phyloP scores from a whole-genome alignment of 1,284 basidiomycete species.

The Ganoderma lucidum region DNA sequence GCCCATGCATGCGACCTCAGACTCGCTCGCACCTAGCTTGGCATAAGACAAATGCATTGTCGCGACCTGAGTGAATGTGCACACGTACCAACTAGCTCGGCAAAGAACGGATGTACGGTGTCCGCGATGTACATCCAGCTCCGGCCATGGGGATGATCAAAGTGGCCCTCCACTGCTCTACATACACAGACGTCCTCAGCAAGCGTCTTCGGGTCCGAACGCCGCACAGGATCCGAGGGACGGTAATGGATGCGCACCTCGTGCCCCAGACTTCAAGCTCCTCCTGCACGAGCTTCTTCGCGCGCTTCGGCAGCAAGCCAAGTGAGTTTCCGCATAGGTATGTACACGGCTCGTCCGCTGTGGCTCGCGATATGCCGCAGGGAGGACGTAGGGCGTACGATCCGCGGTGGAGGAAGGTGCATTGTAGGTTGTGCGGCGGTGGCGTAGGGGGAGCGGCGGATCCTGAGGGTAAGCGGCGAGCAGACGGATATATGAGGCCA shows the following conservation, averaged over 20 bases:
- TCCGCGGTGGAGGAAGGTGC: background rate
- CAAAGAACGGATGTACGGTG: constrained; percentile 78
- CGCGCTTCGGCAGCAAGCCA: constrained; percentile 82
- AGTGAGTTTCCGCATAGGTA: constrained; percentile 99
- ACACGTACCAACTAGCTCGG: constrained; percentile 81
- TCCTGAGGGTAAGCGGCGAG: constrained; percentile 6
- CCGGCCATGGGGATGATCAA: constrained; percentile 84
- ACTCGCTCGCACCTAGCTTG: constrained; percentile 77
- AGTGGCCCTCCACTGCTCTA: constrained; percentile 93
- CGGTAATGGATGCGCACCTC: constrained; percentile 56
- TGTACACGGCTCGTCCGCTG: constrained; percentile 65
- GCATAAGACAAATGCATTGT: background rate
- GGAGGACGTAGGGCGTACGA: constrained; percentile 10
- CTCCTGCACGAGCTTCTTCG: constrained; percentile 78
- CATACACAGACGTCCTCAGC: constrained; percentile 6
- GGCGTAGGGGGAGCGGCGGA: constrained; percentile 2
- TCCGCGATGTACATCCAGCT: constrained; percentile 89
- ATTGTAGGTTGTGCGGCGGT: background rate
- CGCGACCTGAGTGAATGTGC: background rate
- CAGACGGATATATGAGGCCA: background rate
- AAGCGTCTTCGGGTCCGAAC: background rate
- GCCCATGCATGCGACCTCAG: constrained; percentile 94
- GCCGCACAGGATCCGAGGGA: constrained; percentile 17
- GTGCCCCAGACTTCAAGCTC: constrained; percentile 91
- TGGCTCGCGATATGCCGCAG: constrained; percentile 7